Base-by-base conservation (phyloP, 805 yeast genomes). In the Citeromyces matritensis region DNA sequence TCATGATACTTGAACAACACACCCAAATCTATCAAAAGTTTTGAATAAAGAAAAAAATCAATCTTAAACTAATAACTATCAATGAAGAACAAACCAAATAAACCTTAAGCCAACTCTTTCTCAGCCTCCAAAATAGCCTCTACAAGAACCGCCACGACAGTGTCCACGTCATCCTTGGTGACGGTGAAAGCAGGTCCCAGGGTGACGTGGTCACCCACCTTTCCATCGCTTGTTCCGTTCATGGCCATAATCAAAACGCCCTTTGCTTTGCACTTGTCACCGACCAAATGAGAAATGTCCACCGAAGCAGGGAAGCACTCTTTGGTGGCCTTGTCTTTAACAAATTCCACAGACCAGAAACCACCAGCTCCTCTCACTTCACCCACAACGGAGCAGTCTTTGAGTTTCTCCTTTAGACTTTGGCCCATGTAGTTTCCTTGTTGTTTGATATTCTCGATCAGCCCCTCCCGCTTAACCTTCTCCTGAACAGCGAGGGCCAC, bases 301-400 rank as follows among this genome's bases (percentile, higher is more conserved):
- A 52, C 35, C 11, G 45, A 42, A 27, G 54, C 47, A 23, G 53
- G 58, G 37, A 68, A 67, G 9, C 63, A 53, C 44, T 65, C 67
- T 41, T 68, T 70, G 12, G 76, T 63, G 11, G 42, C 47, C 38
- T 58, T 64, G 43, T 72, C 60, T 42, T 67, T 60, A 36, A 70
- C 77, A 32, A 69, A 55, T 47, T 73, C 80, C 30, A 73, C 42
- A 4, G 71, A 56, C 63, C 74, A 58, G 50, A 73, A 73, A 26
- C 69, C 65, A 37, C 79, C 80, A 35, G 68, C 54, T 33, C 81
- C 81, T 49, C 81, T 61, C 25, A 73, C 63, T 40, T 73, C 73
- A 36, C 77, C 80, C 14, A 60, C 71, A 32, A 60, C 54, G 32
- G 49, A 49, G 36, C 43, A 44, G 28, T 52, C 52, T 30, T 51